These are phyloP conservation scores for Achaetomiella virescens DNA, from an alignment of 495 filamentous ascomycete genomes.

Conservation along the genomic window DNA sequence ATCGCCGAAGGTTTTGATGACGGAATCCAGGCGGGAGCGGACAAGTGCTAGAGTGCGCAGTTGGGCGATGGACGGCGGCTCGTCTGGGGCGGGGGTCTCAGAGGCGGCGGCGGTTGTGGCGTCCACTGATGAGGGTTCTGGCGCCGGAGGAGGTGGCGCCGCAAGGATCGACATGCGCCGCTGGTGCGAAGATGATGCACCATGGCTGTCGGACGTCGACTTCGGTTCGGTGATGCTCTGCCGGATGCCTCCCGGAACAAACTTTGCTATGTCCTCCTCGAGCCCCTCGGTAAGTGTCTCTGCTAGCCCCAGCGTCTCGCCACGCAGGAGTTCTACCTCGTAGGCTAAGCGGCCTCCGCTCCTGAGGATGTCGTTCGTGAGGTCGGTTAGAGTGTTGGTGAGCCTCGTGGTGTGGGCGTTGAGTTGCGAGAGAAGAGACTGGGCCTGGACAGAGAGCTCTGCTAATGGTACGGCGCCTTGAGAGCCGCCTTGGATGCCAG, in stretches of 20 bases:
- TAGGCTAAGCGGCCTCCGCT: conserved; percentile 82
- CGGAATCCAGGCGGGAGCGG: conserved; percentile 70
- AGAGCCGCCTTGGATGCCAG: conserved; percentile 4
- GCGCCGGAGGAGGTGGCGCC: conserved; percentile 8
- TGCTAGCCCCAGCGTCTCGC: conserved; percentile 70
- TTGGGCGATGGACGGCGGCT: conserved; percentile 66
- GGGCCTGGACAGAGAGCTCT: conserved; percentile 73
- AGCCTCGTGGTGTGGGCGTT: conserved; percentile 80
- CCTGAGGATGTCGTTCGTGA: conserved; percentile 92
- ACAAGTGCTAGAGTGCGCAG: conserved; percentile 81
- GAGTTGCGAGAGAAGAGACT: conserved; percentile 76
- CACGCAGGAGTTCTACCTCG: conserved; percentile 87
- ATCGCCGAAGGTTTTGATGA: conserved; percentile 82
- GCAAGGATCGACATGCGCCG: conserved; percentile 17
- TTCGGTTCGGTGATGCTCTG: conserved; percentile 15
- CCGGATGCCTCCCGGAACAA: conserved; percentile 52
- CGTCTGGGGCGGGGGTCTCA: conserved; percentile 25
- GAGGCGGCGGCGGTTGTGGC: conserved; percentile 7
- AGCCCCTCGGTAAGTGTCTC: conserved; percentile 70
- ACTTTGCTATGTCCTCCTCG: conserved; percentile 60
- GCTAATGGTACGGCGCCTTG: conserved; percentile 57
- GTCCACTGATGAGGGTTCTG: background rate
- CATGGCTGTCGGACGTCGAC: background rate
- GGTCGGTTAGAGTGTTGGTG: conserved; percentile 72
- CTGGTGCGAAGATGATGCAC: conserved; percentile 16